Base-by-base conservation (phyloP, 2,329 filamentous ascomycete genomes). In the Dactylellina leptospora region DNA sequence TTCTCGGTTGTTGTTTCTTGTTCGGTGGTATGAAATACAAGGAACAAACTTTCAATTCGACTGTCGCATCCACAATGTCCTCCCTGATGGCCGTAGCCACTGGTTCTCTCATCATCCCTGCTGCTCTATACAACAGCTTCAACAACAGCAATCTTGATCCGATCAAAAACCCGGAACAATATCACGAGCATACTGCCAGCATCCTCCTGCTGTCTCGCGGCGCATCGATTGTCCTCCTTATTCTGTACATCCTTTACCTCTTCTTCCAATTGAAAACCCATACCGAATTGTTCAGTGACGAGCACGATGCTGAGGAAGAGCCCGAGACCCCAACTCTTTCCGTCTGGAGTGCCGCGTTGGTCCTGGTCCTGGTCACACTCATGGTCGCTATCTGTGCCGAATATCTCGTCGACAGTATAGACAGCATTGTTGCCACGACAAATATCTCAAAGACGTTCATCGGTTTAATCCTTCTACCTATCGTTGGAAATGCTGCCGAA, bases 371-470 rank as follows among this genome's bases (percentile, higher is more conserved):
- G 16, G 84, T 88, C 16, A 93, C 90, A 0, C 55, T 93, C 11
- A 79, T 89, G 2, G 90, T 93, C 25, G 85, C 90, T 16, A 78
- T 91, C 61, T 92, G 90, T 77, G 90, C 90, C 74, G 90, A 92
- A 73, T 91, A 90, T 76, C 84, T 93, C 4, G 90, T 93, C 30
- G 88, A 86, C 76, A 90, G 87, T 77, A 92, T 92, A 76, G 89
- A 92, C 74, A 82, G 84, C 25, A 85, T 93, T 48, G 90, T 92
- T 22, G 63, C 63, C n/a, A 86, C 83, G 44, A 86, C 87, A 1
- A 84, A 87, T 71, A 90, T 93, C 78, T 91, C 88, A 82, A 90
- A 90, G 80, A 91, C 88, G 0, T 93, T 93, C 76, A 91, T 93
- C 76, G 90, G 90, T 82, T 82, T 92, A 51, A 90, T 92, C 53